A percentile compares a stretch with the other conserved stretches of the same genome.
Evolutionary conservation across 2,329 filamentous ascomycete genomes (phyloP).

Genomic region (Hypoxylon sp.): DNA sequence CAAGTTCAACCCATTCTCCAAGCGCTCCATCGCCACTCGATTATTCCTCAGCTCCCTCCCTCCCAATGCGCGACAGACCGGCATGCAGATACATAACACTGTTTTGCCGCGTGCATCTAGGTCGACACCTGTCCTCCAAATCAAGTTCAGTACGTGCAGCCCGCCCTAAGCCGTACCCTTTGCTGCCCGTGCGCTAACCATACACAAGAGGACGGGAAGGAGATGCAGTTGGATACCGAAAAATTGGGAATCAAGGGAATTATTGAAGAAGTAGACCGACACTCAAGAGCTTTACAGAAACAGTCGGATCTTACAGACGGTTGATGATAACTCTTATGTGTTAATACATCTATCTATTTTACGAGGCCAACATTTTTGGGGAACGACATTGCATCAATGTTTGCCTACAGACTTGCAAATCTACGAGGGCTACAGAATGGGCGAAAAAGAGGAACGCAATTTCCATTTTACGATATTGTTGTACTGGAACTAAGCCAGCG

Average conservation of each 20-base stretch:
- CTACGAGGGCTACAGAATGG: not conserved
- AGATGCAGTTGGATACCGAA: slow-evolving; percentile 82
- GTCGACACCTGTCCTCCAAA: slow-evolving; percentile 71
- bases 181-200: slow-evolving; percentile 36
- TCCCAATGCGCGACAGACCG: slow-evolving; percentile 74
- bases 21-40: slow-evolving; percentile 80
- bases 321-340: slow-evolving; percentile 21
- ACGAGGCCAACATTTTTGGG: not conserved
- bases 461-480: slow-evolving; percentile 9
- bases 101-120: slow-evolving; percentile 75
- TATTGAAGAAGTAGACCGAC: slow-evolving; percentile 86
- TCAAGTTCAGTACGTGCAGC: slow-evolving; percentile 88
- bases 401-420: not conserved
- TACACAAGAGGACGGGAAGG: slow-evolving; percentile 84
- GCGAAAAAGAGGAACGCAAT: not conserved
- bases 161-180: not conserved
- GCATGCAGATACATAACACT: slow-evolving; percentile 80
- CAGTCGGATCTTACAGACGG: slow-evolving; percentile 76
- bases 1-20: slow-evolving; percentile 91
- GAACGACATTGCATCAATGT: slow-evolving; percentile 1
- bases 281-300: slow-evolving; percentile 83
- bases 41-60: slow-evolving; percentile 88
- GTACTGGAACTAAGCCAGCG: slow-evolving; percentile 21
- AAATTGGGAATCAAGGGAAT: slow-evolving; percentile 86
- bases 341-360: too few relatives aligned